A percentile compares a stretch with the other conserved stretches of the same genome.
phyloP scores from a whole-genome alignment of 441 rosid genomes.

The Populus hybrid region DNA sequence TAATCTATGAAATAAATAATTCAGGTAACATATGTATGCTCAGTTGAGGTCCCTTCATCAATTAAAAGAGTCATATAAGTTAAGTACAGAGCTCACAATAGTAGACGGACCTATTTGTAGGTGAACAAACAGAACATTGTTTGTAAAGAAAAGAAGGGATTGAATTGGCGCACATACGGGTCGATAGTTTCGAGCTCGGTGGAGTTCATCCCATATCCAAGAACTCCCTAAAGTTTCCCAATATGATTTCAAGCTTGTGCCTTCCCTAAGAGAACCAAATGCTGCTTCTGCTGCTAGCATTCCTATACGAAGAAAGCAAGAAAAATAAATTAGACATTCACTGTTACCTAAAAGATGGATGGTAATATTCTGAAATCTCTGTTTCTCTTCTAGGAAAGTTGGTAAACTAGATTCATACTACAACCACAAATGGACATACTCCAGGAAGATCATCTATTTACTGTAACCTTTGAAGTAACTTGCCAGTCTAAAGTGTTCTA shows the following conservation, averaged over 20 bases:
- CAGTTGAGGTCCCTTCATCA: not conserved
- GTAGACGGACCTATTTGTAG: not conserved
- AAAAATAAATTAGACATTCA: not conserved
- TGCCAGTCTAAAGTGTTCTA: not conserved
- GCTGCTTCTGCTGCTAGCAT: slow-evolving; percentile 97
- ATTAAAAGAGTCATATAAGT: not conserved
- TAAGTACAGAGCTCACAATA: not conserved
- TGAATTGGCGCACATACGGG: slow-evolving; percentile 56
- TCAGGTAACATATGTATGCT: not conserved
- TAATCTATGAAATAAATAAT: not conserved
- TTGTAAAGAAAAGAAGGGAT: slow-evolving; percentile 8
- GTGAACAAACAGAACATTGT: not conserved
- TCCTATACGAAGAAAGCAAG: slow-evolving; percentile 38
- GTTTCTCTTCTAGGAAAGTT: not conserved
- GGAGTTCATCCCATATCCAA: slow-evolving; percentile 97
- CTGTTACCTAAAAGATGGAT: not conserved
- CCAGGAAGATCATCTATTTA: slow-evolving; percentile 4
- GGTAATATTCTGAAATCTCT: not conserved
- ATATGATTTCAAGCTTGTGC: slow-evolving; percentile 58
- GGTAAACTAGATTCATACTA: not conserved
- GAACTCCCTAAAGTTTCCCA: slow-evolving; percentile 71
- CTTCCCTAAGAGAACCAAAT: slow-evolving; percentile 61
- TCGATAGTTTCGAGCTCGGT: slow-evolving; percentile 72
- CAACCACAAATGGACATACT: not conserved
- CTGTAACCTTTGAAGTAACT: not conserved